Percentiles rank a stretch among this genome's conserved stretches.
phyloP scores from a whole-genome alignment of 2,329 filamentous ascomycete species.

The Penicillium sp. region DNA sequence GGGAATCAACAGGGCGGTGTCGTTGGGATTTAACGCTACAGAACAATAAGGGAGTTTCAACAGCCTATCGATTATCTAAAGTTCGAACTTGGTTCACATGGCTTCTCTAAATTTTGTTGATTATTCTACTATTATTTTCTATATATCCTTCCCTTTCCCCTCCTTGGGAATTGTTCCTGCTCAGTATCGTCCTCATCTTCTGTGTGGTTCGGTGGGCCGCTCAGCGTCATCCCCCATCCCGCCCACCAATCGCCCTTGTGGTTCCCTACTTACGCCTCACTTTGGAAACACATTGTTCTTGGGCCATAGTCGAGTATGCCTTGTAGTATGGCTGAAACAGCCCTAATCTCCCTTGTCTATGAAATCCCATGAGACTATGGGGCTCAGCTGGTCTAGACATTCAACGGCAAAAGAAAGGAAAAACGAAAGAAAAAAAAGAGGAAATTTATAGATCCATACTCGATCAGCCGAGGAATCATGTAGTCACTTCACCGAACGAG shows the following conservation, averaged over 20 bases:
- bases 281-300: conserved; percentile 2
- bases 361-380: neutral
- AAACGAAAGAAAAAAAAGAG: neutral
- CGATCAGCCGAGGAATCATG: too few species aligned
- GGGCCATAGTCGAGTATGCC: neutral
- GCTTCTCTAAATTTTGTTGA: neutral
- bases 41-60: neutral
- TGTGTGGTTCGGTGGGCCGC: conserved; percentile 44
- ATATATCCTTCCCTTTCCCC: neutral
- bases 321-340: conserved; percentile 9
- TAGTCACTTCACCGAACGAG: neutral
- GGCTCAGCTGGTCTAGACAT: neutral
- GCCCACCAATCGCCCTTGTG: conserved; percentile 34
- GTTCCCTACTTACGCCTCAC: conserved; percentile 19
- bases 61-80: neutral
- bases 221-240: conserved; percentile 40
- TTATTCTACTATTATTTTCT: neutral
- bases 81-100: neutral
- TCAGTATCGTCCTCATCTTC: conserved; percentile 19
- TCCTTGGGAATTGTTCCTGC: neutral
- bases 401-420: neutral
- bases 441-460: neutral
- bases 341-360: neutral
- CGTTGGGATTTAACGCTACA: conserved; percentile 27
- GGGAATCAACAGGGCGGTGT: conserved; percentile 29